A percentile compares a stretch with the other conserved stretches of the same genome.
Conservation (phyloP, 2,329 filamentous ascomycete genomes). For the Ascochyta lentis region DNA sequence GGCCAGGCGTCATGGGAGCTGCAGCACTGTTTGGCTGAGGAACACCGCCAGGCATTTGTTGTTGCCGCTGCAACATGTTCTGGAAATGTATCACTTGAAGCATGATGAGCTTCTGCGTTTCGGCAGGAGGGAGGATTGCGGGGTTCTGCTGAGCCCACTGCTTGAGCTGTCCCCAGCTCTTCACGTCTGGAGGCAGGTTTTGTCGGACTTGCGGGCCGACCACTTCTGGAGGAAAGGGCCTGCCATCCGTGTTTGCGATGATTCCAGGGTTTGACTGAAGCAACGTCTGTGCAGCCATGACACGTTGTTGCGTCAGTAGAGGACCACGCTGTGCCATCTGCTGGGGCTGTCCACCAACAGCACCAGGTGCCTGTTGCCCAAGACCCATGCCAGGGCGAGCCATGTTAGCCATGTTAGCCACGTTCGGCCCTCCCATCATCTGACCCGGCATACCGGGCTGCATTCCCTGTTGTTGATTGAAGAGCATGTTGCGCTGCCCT, state of each 20-base stretch:
- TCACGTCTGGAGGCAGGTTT: constrained; percentile 57
- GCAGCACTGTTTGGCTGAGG: constrained; percentile 27
- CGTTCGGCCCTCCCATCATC: constrained; percentile 39
- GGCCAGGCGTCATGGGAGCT: constrained; percentile 49
- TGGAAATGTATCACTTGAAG: constrained; percentile 54
- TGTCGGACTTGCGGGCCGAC: constrained; percentile 33
- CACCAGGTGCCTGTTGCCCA: constrained; percentile 36
- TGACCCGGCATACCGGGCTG: constrained; percentile 31
- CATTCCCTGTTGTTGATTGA: constrained; percentile 38
- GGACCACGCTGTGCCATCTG: constrained; percentile 36
- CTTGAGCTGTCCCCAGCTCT: constrained; percentile 65
- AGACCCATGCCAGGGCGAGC: constrained; percentile 36
- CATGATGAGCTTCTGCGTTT: constrained; percentile 41
- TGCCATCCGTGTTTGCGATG: constrained; percentile 40
- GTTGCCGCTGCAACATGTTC: constrained; percentile 44
- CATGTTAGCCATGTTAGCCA: constrained; percentile 36
- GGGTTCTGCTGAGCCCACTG: constrained; percentile 58
- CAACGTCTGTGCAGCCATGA: constrained; percentile 34
- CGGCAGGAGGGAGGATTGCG: constrained; percentile 31
- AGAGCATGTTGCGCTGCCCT: constrained; percentile 39
- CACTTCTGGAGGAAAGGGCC: constrained; percentile 41
- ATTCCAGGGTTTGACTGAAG: constrained; percentile 45
- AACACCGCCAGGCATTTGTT: constrained; percentile 27
- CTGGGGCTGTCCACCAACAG: constrained; percentile 31
- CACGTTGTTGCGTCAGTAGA: constrained; percentile 35